Conservation (phyloP, 768 basidiomycete genomes). For the Dictyophora rubrovolvata region DNA sequence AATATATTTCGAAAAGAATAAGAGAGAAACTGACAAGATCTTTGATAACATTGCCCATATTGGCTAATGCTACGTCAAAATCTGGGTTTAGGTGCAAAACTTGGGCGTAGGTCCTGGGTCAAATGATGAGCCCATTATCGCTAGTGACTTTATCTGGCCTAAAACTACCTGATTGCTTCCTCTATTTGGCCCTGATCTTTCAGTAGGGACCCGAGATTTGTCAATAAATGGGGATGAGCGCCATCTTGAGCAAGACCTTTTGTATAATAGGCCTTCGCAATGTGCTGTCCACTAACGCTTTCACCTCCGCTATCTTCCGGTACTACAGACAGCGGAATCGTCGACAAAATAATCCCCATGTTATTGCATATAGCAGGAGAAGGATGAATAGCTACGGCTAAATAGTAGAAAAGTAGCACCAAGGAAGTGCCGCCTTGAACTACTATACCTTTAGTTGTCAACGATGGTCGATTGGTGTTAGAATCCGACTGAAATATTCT, state of each 20-base stretch:
- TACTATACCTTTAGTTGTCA: constrained; percentile 13
- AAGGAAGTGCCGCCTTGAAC: constrained; percentile 28
- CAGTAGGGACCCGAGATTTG: constrained; percentile 39
- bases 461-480: constrained; percentile 18
- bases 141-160: neutral
- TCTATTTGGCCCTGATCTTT: constrained; percentile 36
- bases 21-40: constrained; percentile 26
- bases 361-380: constrained; percentile 40
- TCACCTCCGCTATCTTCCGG: constrained; percentile 11
- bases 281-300: constrained; percentile 21
- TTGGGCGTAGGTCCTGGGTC: constrained; percentile 28
- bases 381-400: constrained; percentile 34
- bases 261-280: constrained; percentile 36
- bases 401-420: constrained; percentile 36
- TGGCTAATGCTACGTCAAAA: constrained; percentile 42
- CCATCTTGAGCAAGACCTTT: constrained; percentile 34
- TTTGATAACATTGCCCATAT: constrained; percentile 41
- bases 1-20: neutral
- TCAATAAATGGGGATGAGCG: constrained; percentile 38
- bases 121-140: neutral
- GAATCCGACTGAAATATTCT: constrained; percentile 31
- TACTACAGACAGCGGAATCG: constrained; percentile 19
- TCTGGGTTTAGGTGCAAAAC: constrained; percentile 33
- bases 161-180: constrained; percentile 31
- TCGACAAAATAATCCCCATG: constrained; percentile 37